Evolutionary conservation across 2,329 filamentous ascomycete species (phyloP).

Genomic region (Trichophyton schoenleinii): DNA sequence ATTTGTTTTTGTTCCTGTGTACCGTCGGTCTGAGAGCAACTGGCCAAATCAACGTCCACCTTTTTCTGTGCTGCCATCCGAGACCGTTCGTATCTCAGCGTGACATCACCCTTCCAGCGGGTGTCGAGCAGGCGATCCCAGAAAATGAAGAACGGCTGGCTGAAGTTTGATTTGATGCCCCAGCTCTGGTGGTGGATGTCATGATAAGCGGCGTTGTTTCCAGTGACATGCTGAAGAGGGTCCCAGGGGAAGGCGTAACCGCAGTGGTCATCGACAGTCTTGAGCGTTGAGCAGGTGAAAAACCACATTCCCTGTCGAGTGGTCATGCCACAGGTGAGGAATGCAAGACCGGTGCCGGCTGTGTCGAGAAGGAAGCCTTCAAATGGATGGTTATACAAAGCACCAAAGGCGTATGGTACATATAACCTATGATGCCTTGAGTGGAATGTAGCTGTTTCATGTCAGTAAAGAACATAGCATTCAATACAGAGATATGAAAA

Average conservation of each 20-base stretch:
- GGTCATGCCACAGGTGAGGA: constrained; percentile 71
- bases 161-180: constrained; percentile 68
- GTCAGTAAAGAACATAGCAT: constrained; percentile 1
- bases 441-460: constrained; percentile 62
- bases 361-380: constrained; percentile 93
- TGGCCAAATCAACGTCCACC: constrained; percentile 35
- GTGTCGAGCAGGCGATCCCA: constrained; percentile 80
- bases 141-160: constrained; percentile 62
- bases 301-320: constrained; percentile 77
- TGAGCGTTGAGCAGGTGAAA: constrained; percentile 79
- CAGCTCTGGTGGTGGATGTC: constrained; percentile 98
- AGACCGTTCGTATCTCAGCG: constrained; percentile 46
- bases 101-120: constrained; percentile 58
- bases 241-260: constrained; percentile 95
- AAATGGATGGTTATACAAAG: constrained; percentile 89
- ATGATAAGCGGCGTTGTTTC: constrained; percentile 93
- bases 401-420: constrained; percentile 93
- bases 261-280: constrained; percentile 96
- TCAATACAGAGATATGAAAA: too few species aligned
- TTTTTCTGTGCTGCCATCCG: constrained; percentile 45
- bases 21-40: constrained; percentile 18
- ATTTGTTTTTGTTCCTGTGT: constrained; percentile 5
- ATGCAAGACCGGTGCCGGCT: constrained; percentile 69
- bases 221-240: constrained; percentile 77
- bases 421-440: constrained; percentile 93